Evolutionary conservation across 805 yeast genomes (phyloP).

Genomic region (Diddensiella transvaalensis): DNA sequence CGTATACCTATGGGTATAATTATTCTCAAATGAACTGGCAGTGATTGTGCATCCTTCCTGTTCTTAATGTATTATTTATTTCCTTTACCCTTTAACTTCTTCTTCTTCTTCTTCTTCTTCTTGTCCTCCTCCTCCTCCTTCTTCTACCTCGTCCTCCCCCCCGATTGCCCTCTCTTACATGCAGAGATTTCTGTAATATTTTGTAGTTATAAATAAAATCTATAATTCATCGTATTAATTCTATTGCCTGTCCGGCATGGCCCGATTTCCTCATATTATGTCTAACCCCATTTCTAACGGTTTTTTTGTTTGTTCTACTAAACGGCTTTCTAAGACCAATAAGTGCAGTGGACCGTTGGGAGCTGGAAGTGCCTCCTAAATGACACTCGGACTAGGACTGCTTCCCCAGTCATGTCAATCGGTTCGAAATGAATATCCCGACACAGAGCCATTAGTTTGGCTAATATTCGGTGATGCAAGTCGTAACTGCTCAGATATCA

Average conservation of each 20-base stretch:
- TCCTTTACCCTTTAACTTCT: neutral
- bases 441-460: neutral
- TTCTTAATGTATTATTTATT: neutral
- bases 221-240: no score
- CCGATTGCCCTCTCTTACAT: no score
- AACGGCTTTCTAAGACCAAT: no score
- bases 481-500: neutral
- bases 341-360: neutral
- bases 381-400: neutral
- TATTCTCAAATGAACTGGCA: constrained; percentile 4
- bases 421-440: neutral
- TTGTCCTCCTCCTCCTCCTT: neutral
- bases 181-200: no score
- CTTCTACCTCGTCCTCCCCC: no score
- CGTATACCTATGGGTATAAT: neutral
- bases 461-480: neutral
- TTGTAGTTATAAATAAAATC: no score
- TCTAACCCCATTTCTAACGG: no score
- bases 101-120: no score
- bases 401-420: neutral
- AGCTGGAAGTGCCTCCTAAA: neutral
- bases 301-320: no score
- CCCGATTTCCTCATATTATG: neutral
- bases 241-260: no score
- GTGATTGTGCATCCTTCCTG: neutral